Percentiles rank a stretch among this genome's conserved stretches.
These are phyloP conservation scores for Globisporangium nagaii DNA, from an alignment of 352 stramenopile species.

Conservation along the genomic window DNA sequence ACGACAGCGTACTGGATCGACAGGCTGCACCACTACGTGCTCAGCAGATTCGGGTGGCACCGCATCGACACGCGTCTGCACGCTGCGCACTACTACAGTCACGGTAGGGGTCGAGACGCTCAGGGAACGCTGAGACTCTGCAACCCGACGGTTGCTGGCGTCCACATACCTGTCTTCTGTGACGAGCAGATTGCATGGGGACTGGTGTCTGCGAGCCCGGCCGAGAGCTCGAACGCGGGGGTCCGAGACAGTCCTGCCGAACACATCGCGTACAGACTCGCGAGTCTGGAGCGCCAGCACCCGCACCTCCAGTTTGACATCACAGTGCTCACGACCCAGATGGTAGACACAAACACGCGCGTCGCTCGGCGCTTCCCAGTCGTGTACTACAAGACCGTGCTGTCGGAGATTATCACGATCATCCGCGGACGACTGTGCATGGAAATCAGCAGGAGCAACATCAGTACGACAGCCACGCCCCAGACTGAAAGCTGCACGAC, in stretches of 20 bases:
- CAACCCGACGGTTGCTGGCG: slow-evolving; percentile 4
- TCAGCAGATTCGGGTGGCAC: slow-evolving; percentile 10
- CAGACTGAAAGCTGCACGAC: background rate
- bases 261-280: slow-evolving; percentile 23
- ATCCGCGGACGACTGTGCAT: background rate
- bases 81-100: slow-evolving; percentile 17
- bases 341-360: background rate
- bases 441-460: background rate
- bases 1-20: slow-evolving; percentile 15
- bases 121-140: background rate
- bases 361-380: background rate
- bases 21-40: slow-evolving; percentile 19
- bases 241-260: too few relatives aligned
- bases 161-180: slow-evolving; percentile 1
- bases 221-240: slow-evolving; percentile 4
- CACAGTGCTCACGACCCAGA: slow-evolving; percentile 12
- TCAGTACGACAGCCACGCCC: background rate
- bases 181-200: slow-evolving; percentile 15
- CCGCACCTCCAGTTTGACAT: slow-evolving; percentile 24
- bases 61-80: slow-evolving; percentile 20
- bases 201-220: background rate
- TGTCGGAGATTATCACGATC: background rate
- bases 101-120: background rate
- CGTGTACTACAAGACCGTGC: background rate
- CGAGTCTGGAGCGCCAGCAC: slow-evolving; percentile 17